phyloP scores from a whole-genome alignment of 2,329 filamentous ascomycete species.

The Penicillium fuscoglaucum region DNA sequence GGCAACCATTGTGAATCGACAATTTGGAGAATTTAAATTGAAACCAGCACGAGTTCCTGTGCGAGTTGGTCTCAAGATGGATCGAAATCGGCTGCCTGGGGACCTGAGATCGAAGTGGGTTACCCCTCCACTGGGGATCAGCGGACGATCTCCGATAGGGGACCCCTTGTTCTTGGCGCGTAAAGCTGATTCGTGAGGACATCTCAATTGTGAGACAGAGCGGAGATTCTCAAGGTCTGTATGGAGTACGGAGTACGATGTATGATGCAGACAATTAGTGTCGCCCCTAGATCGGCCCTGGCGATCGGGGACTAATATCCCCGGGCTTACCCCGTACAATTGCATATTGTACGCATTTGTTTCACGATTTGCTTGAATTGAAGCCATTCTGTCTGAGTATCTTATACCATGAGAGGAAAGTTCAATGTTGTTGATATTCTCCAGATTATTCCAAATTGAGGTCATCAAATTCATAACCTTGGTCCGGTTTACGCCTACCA shows the following conservation, averaged over 20 bases:
- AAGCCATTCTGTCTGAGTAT: not conserved
- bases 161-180: slow-evolving; percentile 16
- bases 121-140: slow-evolving; percentile 22
- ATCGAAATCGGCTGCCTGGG: slow-evolving; percentile 5
- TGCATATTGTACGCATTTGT: not conserved
- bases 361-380: not conserved
- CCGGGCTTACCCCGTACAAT: not conserved
- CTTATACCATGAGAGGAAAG: not conserved
- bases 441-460: not conserved
- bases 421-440: not conserved
- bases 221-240: slow-evolving; percentile 2
- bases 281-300: not conserved
- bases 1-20: slow-evolving; percentile 36
- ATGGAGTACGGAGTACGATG: not conserved
- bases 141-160: slow-evolving; percentile 17
- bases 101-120: slow-evolving; percentile 5
- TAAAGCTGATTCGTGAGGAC: slow-evolving; percentile 17
- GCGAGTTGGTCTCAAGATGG: not conserved
- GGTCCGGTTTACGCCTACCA: not conserved
- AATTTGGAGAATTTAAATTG: not conserved
- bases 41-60: not conserved
- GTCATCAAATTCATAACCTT: not conserved
- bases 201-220: not conserved
- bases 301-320: not conserved
- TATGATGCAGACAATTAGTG: not conserved